Percentiles rank a stretch among this genome's conserved stretches.
These are phyloP conservation scores for Phialocephala sp. DNA, from an alignment of 2,329 filamentous ascomycete species.

Conservation along the genomic window DNA sequence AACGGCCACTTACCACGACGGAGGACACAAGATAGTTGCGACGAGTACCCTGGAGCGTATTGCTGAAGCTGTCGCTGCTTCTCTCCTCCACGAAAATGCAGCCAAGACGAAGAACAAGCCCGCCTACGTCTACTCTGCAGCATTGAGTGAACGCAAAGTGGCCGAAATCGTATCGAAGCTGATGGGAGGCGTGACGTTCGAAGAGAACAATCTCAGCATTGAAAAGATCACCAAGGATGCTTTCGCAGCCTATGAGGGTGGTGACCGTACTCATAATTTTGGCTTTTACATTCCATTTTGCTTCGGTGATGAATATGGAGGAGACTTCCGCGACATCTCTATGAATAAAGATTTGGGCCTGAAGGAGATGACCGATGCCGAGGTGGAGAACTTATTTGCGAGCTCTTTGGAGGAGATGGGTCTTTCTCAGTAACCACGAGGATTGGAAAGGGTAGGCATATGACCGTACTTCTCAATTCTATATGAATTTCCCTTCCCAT, in stretches of 20 bases:
- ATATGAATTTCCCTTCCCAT: too few relatives aligned
- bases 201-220: slow-evolving; percentile 14
- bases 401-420: neutral
- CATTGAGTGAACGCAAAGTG: slow-evolving; percentile 25
- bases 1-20: slow-evolving; percentile 20
- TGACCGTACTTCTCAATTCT: too few relatives aligned
- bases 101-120: slow-evolving; percentile 32
- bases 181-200: slow-evolving; percentile 27
- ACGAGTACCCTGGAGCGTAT: slow-evolving; percentile 26
- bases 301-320: slow-evolving; percentile 39
- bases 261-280: slow-evolving; percentile 20
- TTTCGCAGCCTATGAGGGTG: slow-evolving; percentile 20
- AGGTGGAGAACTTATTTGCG: slow-evolving; percentile 12
- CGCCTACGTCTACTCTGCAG: slow-evolving; percentile 25
- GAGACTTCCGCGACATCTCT: slow-evolving; percentile 43
- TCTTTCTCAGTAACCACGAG: neutral
- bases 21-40: slow-evolving; percentile 22
- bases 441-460: neutral
- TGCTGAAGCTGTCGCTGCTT: slow-evolving; percentile 24
- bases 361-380: slow-evolving; percentile 63
- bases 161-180: slow-evolving; percentile 20
- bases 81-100: slow-evolving; percentile 20
- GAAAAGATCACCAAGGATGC: slow-evolving; percentile 23
- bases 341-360: slow-evolving; percentile 66
- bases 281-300: slow-evolving; percentile 40